Evolutionary conservation across 305 asterid species (phyloP), one percentile per base, ranked within the genome.

Genomic region (Vinca major): DNA sequence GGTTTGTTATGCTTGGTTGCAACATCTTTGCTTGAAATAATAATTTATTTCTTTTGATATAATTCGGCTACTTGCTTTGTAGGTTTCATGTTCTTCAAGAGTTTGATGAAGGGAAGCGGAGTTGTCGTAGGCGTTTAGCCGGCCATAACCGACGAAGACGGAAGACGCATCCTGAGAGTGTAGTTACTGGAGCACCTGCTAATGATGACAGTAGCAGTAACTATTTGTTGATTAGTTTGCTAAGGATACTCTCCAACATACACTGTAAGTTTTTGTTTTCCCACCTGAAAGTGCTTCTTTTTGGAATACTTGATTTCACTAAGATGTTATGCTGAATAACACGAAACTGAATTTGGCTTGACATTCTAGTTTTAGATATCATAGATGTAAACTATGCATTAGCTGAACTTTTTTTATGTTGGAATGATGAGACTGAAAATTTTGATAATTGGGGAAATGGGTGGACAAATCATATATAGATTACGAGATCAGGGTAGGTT

Each of bases 41-140:
- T 0, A 2, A 50, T 68, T 51, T 67, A 45, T 48, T 64, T 36
- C 44, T 66, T 55, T 74, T 58, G 65, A 69, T 52, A 44, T 49
- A 17, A 50, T 69, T 53, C 67, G 54, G 53, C 40, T 53, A 9
- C 63, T 58, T 78, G 14, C 33, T 79, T 40, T 75, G 76, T 76
- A 92, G 98, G 91, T 92, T 92, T 80, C 98, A 92, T 67, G 75
- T 69, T 79, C 97, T 92, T 62, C 87, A 87, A 85, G 98, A 92
- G 80, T 92, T 92, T 83, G 98, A 92, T 77, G 98, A 92, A 83
- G 98, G 95, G 74, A 92, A 88, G 75, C 79, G 97, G 63, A 92
- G 98, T 82, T 90, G 98, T 74, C 97, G 98, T n/a, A 86, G 95
- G 82, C 93, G 98, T 71, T 78, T 90, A 71, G 98, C 98, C 17